Evolutionary conservation across 1,284 basidiomycete genomes (phyloP), one percentile per base, ranked within the genome.

Genomic region (Porodaedalea pini): DNA sequence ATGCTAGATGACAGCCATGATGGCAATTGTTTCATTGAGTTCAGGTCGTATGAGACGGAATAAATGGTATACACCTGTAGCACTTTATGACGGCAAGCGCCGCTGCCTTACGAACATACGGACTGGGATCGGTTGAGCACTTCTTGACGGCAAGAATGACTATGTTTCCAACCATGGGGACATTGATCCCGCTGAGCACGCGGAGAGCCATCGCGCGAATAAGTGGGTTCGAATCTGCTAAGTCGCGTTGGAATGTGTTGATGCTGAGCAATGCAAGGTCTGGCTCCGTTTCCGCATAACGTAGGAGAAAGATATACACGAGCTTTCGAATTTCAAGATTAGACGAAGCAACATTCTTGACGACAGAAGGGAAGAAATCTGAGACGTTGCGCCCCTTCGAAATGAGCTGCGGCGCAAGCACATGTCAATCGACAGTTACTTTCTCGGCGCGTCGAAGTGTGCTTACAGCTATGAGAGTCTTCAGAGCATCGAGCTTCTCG

Each of bases 211-310:
- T 97, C 10, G 92, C 91, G 29, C 92, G 83, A 58, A 95, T 95
- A 64, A 98, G 83, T 0, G 97, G 96, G 60, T 89, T 97, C 6
- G 86, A 78, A 67, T 99, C 96, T 1, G 88, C 86, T 17, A 99
- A 78, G 73, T 99, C 97, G 70, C 94, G 94, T 73, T 99, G 97
- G 69, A 98, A 98, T 8, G 96, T 97, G 74, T 99, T 99, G 78
- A 99, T 97, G 4, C 94, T 96, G 23, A 99, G 80, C 36, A 99
- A 76, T 0, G 97, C 91, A 53, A 99, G 84, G 72, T 99, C 97
- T 6, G 96, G 95, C 67, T 95, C 93, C 50, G 87, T 84, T 49
- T 90, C 85, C 44, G 96, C 94, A 72, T 97, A 96, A 61, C 94
- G 87, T 39, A 98, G 77, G 61, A 99, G 86, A 73, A 96, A 98